Evolutionary conservation across 139 green algal species (phyloP).

Genomic region (Spirogloea muscicola): DNA sequence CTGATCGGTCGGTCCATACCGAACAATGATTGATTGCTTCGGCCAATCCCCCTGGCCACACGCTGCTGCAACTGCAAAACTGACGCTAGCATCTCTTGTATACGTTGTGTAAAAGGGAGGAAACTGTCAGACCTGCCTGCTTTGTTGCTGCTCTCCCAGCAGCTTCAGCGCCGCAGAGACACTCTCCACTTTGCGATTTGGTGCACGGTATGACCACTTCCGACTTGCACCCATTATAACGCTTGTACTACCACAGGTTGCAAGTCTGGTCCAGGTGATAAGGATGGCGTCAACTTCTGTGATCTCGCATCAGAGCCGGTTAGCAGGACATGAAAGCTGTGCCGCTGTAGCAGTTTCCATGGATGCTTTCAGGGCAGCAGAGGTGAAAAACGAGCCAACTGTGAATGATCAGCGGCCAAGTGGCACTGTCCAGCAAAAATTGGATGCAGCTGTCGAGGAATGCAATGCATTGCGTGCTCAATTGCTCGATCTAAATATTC

Average conservation of each 20-base stretch:
- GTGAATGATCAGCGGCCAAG: conserved; percentile 81
- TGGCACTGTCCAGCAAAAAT: not conserved
- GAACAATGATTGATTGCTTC: too few species aligned
- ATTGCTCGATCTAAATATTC: not conserved
- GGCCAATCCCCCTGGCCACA: too few species aligned
- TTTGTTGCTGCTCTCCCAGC: conserved; percentile 79
- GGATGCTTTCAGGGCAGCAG: conserved; percentile 77
- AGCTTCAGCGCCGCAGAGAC: conserved; percentile 57
- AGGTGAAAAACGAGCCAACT: conserved; percentile 84
- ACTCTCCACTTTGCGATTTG: conserved; percentile 51
- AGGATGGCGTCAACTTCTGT: too few species aligned
- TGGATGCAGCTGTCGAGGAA: conserved; percentile 13
- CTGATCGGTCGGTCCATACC: too few species aligned
- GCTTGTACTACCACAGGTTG: too few species aligned
- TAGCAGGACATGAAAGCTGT: too few species aligned
- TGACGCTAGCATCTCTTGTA: not conserved
- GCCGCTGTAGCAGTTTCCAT: not conserved
- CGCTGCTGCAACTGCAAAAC: too few species aligned
- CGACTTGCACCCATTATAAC: too few species aligned
- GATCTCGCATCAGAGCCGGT: too few species aligned
- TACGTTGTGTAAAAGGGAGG: conserved; percentile 57
- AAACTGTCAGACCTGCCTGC: conserved; percentile 92
- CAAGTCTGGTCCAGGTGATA: too few species aligned
- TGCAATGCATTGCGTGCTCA: not conserved
- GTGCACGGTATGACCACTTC: conserved; percentile 14